phyloP scores from a whole-genome alignment of 805 yeast species.

The Cyberlindnera suaveolens region DNA sequence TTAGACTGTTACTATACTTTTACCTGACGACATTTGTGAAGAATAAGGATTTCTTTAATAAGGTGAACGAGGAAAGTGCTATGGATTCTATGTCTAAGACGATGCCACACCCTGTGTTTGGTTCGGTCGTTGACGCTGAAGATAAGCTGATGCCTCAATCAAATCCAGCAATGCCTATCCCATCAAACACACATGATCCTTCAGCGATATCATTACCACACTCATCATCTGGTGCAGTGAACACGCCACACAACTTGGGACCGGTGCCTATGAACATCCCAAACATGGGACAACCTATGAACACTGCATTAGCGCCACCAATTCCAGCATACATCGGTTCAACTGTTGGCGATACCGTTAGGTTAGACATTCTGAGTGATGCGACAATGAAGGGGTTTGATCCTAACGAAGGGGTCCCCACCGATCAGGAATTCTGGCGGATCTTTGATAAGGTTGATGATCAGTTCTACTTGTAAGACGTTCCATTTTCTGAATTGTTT shows the following conservation, averaged over 20 bases:
- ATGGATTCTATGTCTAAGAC: conserved; percentile 12
- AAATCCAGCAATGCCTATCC: too few relatives aligned
- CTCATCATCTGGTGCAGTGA: too few relatives aligned
- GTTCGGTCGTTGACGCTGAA: not conserved
- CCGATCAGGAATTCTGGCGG: conserved; percentile 21
- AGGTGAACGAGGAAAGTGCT: conserved; percentile 12
- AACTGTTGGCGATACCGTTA: not conserved
- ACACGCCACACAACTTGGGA: too few relatives aligned
- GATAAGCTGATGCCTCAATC: too few relatives aligned
- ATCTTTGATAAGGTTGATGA: conserved; percentile 24
- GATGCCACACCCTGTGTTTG: not conserved
- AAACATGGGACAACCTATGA: too few relatives aligned
- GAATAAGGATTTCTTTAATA: conserved; percentile 19
- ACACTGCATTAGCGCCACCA: too few relatives aligned
- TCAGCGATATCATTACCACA: too few relatives aligned
- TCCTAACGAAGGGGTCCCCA: conserved; percentile 12
- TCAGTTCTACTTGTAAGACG: conserved; percentile 17
- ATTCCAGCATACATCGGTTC: not conserved
- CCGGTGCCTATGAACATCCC: too few relatives aligned
- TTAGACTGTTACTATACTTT: conserved; percentile 20
- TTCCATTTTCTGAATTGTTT: not conserved
- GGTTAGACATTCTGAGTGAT: conserved; percentile 19
- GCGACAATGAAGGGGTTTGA: conserved; percentile 20
- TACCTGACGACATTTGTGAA: conserved; percentile 24
- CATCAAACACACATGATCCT: too few relatives aligned